These are phyloP conservation scores for Hydrangea macrophylla DNA, from an alignment of 148 eudicot species.

Conservation along the genomic window DNA sequence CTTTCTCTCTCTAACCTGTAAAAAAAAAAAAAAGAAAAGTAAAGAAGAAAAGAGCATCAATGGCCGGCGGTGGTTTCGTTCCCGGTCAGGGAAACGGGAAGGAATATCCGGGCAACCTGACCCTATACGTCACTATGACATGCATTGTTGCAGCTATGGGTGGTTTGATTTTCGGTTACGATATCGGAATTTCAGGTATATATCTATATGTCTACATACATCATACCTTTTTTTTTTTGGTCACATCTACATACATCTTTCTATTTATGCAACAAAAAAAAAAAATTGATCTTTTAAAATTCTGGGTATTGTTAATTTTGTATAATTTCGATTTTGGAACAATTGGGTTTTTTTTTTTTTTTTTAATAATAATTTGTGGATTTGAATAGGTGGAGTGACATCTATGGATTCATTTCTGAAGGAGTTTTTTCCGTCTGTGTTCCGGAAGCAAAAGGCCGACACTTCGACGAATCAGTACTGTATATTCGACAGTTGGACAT, in stretches of 20 bases:
- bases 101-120: constrained; percentile 24
- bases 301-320: too few species aligned
- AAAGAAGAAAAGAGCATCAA: neutral
- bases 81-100: constrained; percentile 13
- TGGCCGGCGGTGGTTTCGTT: constrained; percentile 19
- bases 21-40: neutral
- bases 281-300: too few species aligned
- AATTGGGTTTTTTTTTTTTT: neutral
- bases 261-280: too few species aligned
- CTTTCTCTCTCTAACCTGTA: neutral
- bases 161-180: constrained; percentile 24
- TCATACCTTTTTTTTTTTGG: too few species aligned
- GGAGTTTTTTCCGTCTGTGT: constrained; percentile 36
- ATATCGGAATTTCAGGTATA: constrained; percentile 22
- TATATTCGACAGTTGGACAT: constrained; percentile 27
- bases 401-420: constrained; percentile 38
- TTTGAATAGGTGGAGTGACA: constrained; percentile 44
- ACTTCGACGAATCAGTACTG: constrained; percentile 31
- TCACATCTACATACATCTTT: too few species aligned
- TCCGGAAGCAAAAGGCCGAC: constrained; percentile 9
- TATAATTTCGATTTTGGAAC: neutral
- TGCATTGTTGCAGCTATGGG: constrained; percentile 27
- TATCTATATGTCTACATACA: neutral
- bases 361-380: too few species aligned
- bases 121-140: constrained; percentile 11